Evolutionary conservation across 192 early-diverging fungal species (phyloP).

Genomic region (Coemansia sp.): DNA sequence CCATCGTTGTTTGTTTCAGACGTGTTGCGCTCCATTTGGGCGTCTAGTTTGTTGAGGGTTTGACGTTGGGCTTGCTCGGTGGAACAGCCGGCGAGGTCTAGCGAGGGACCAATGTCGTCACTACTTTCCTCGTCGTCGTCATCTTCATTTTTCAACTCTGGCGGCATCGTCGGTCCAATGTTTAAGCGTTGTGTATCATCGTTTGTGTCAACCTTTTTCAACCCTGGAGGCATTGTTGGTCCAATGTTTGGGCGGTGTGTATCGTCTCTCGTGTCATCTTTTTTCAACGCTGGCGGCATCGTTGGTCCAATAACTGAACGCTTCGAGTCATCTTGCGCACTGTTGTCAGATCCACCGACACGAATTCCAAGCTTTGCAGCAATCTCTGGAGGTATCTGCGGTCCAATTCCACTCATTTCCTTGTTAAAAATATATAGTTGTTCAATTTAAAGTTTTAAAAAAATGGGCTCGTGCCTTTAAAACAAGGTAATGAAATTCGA

Average conservation of each 20-base stretch:
- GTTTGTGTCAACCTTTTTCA: neutral
- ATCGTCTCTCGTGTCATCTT: neutral
- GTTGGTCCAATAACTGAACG: neutral
- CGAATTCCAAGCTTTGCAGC: conserved; percentile 38
- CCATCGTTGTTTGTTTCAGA: neutral
- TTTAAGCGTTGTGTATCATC: neutral
- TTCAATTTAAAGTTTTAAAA: neutral
- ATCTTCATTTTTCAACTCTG: neutral
- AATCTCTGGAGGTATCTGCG: conserved; percentile 48
- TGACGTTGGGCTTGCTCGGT: conserved; percentile 18
- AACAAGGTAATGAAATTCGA: neutral
- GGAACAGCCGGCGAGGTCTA: conserved; percentile 28
- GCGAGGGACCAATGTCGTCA: conserved; percentile 30
- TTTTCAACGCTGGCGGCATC: neutral
- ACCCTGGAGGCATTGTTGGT: neutral
- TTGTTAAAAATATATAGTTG: neutral
- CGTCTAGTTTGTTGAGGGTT: conserved; percentile 20
- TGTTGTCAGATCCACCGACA: conserved; percentile 1
- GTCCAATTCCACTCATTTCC: conserved; percentile 28
- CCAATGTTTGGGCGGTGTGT: neutral
- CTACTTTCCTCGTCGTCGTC: conserved; percentile 6
- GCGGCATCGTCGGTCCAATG: conserved; percentile 46
- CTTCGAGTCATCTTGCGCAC: neutral
- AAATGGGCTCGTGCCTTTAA: neutral
- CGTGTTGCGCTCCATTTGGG: conserved; percentile 10